These are phyloP conservation scores for Sclerotiophoma versabilis DNA, from an alignment of 2,329 filamentous ascomycete species.

Conservation along the genomic window DNA sequence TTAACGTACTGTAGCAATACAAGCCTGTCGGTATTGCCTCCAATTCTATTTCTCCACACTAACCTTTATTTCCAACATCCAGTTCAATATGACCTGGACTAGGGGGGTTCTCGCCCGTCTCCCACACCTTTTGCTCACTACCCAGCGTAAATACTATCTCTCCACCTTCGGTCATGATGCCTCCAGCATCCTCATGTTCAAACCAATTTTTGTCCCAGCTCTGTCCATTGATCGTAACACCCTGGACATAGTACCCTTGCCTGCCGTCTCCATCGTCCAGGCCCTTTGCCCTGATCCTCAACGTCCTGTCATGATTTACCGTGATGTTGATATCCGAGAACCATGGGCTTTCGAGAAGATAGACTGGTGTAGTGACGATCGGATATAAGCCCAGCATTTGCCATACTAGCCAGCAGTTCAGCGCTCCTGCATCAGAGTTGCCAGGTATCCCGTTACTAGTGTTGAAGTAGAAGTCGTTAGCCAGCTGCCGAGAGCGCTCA, in stretches of 20 bases:
- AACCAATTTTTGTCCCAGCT: constrained; percentile 64
- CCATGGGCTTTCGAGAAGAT: constrained; percentile 57
- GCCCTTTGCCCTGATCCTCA: constrained; percentile 57
- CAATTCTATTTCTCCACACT: too few species aligned
- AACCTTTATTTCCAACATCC: constrained; percentile 17
- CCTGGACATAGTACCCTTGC: constrained; percentile 61
- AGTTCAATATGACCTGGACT: constrained; percentile 43
- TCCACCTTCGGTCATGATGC: constrained; percentile 44
- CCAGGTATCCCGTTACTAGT: constrained; percentile 53
- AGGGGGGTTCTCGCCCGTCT: constrained; percentile 43
- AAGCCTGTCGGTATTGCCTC: neutral
- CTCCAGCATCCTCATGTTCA: constrained; percentile 56
- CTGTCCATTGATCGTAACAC: constrained; percentile 61
- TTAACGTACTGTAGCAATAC: too few species aligned
- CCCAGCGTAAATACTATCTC: constrained; percentile 46
- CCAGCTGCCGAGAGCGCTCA: constrained; percentile 40
- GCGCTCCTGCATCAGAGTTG: constrained; percentile 56
- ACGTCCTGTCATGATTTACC: constrained; percentile 44
- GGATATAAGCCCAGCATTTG: constrained; percentile 60
- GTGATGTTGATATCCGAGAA: constrained; percentile 52
- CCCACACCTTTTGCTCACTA: constrained; percentile 37
- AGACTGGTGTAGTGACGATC: constrained; percentile 57
- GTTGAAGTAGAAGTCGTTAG: constrained; percentile 53
- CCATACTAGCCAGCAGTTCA: constrained; percentile 61
- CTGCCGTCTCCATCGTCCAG: constrained; percentile 51